These are phyloP conservation scores for Mucuna pruriens DNA, from an alignment of 306 rosid genomes.

Conservation along the genomic window DNA sequence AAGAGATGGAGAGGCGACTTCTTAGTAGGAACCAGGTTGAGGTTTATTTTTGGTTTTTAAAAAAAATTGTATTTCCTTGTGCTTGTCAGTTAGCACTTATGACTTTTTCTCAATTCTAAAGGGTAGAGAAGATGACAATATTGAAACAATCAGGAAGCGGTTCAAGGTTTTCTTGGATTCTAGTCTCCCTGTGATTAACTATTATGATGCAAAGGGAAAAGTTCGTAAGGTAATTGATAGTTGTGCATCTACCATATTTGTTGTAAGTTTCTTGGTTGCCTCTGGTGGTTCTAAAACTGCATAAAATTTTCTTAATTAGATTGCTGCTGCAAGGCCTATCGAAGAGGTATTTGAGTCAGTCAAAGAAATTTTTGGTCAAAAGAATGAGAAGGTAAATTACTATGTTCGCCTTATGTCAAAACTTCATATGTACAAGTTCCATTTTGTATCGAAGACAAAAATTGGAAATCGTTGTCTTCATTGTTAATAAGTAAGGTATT, in stretches of 20 bases:
- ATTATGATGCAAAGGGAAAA: conserved; percentile 78
- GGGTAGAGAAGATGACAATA: conserved; percentile 98
- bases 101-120: conserved; percentile 42
- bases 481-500: conserved; percentile 33
- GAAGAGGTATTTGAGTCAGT: conserved; percentile 86
- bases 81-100: background rate
- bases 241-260: conserved; percentile 8
- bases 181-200: conserved; percentile 82
- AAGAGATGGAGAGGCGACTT: conserved; percentile 95
- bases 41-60: background rate
- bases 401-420: conserved; percentile 45
- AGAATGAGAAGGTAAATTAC: conserved; percentile 84
- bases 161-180: conserved; percentile 90
- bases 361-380: conserved; percentile 73
- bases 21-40: conserved; percentile 86
- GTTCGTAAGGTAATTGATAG: conserved; percentile 74
- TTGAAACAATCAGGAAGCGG: conserved; percentile 95
- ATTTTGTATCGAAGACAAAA: conserved; percentile 45
- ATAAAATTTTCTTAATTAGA: conserved; percentile 50
- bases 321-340: conserved; percentile 83
- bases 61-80: background rate
- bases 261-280: conserved; percentile 25
- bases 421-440: conserved; percentile 50
- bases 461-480: conserved; percentile 14
- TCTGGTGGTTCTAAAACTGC: conserved; percentile 10